Conservation (phyloP, 1,284 basidiomycete species). For the Xerocomus minutiporus region DNA sequence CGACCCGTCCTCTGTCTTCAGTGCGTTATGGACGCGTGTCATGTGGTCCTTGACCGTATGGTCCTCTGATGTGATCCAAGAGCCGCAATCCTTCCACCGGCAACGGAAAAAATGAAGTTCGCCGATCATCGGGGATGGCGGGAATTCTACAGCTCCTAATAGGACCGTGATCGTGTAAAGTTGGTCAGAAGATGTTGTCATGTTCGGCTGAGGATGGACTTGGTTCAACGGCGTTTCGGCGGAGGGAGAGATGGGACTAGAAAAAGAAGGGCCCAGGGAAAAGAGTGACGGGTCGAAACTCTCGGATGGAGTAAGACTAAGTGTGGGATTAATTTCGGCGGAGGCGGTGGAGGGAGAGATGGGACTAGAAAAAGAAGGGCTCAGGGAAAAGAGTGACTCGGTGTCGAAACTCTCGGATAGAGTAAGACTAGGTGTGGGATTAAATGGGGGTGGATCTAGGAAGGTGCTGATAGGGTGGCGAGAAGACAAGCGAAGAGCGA, state of each 20-base stretch:
- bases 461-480: background rate
- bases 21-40: slow-evolving; percentile 10
- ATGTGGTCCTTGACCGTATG: slow-evolving; percentile 18
- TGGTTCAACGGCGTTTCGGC: background rate
- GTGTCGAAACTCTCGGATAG: background rate
- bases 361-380: background rate
- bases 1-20: background rate
- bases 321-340: background rate
- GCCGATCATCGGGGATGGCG: background rate
- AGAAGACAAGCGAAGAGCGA: background rate
- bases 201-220: background rate
- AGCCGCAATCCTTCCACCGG: slow-evolving; percentile 14
- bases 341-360: no score
- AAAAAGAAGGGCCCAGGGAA: background rate
- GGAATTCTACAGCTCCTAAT: slow-evolving; percentile 11
- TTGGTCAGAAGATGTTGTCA: background rate
- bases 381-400: background rate
- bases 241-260: background rate
- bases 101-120: slow-evolving; percentile 19
- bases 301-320: background rate
- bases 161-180: slow-evolving; percentile 7
- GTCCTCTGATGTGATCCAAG: slow-evolving; percentile 19
- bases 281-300: background rate
- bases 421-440: background rate
- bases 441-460: background rate